phyloP scores from a whole-genome alignment of 2,329 filamentous ascomycete species.

The Aspergillus sp. region DNA sequence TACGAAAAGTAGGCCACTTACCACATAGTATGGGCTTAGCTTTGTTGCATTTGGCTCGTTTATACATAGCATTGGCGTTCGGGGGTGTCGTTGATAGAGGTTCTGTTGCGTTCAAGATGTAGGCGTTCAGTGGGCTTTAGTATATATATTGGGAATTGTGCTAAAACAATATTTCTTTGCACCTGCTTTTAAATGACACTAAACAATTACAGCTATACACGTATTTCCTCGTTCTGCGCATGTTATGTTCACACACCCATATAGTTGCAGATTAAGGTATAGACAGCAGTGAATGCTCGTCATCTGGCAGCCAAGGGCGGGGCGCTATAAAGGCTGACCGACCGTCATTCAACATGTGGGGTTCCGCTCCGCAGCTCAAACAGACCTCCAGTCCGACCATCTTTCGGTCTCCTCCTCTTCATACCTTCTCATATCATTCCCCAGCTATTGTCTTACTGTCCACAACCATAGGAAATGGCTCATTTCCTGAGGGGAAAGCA shows the following conservation, averaged over 20 bases:
- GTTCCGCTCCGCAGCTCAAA: conserved; percentile 16
- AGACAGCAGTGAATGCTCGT: no score
- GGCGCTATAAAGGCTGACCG: conserved; percentile 1
- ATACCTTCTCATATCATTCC: conserved; percentile 11
- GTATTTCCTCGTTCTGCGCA: background rate
- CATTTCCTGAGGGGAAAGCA: conserved; percentile 90
- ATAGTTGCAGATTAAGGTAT: no score
- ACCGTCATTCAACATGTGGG: conserved; percentile 12
- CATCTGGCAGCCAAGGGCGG: conserved; percentile 8
- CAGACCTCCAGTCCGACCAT: background rate
- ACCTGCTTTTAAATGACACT: background rate
- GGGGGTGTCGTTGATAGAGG: background rate
- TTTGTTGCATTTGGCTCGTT: background rate
- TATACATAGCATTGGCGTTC: background rate
- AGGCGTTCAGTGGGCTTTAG: background rate
- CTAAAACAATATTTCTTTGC: background rate
- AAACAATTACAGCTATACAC: background rate
- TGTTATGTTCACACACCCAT: no score
- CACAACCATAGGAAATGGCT: conserved; percentile 60
- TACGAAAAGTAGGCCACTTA: background rate
- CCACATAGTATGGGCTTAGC: background rate
- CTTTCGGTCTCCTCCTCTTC: conserved; percentile 23
- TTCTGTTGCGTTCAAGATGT: conserved; percentile 12
- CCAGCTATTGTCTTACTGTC: background rate
- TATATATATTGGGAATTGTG: background rate